A percentile compares a stretch with the other conserved stretches of the same genome.
These are phyloP conservation scores for Pluteus cervinus DNA, from an alignment of 768 basidiomycete species.

Conservation along the genomic window DNA sequence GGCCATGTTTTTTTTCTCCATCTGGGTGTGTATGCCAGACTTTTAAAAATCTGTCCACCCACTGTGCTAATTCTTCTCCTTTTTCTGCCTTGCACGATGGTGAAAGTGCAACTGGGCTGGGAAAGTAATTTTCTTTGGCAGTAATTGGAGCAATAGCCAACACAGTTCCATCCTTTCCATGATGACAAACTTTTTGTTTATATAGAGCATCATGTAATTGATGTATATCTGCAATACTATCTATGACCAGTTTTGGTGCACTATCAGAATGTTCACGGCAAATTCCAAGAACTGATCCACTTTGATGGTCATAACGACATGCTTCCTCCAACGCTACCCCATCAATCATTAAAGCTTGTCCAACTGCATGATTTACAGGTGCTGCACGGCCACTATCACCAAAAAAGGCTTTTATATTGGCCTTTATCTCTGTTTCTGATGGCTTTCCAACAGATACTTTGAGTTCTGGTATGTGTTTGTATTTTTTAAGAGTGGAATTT, in stretches of 20 bases:
- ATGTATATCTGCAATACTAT: constrained; percentile 8
- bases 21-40: constrained; percentile 9
- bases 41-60: constrained; percentile 13
- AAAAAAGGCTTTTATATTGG: constrained; percentile 11
- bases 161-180: constrained; percentile 23
- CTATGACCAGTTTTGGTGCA: constrained; percentile 9
- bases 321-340: constrained; percentile 18
- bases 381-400: constrained; percentile 7
- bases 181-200: constrained; percentile 8
- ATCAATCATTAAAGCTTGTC: constrained; percentile 19
- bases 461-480: constrained; percentile 12
- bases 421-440: constrained; percentile 7
- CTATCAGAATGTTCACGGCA: constrained; percentile 19
- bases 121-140: constrained; percentile 15
- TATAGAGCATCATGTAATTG: constrained; percentile 8
- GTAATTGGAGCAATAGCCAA: constrained; percentile 17
- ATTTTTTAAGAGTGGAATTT: constrained; percentile 8
- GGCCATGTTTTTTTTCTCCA: constrained; percentile 16
- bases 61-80: constrained; percentile 7
- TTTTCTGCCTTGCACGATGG: constrained; percentile 18
- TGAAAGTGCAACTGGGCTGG: constrained; percentile 16
- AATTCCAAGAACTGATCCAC: constrained; percentile 13
- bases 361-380: constrained; percentile 7
- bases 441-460: constrained; percentile 8
- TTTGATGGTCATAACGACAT: constrained; percentile 10